These are phyloP conservation scores for Sporothrix pallida DNA, from an alignment of 2,329 filamentous ascomycete genomes.

Conservation along the genomic window DNA sequence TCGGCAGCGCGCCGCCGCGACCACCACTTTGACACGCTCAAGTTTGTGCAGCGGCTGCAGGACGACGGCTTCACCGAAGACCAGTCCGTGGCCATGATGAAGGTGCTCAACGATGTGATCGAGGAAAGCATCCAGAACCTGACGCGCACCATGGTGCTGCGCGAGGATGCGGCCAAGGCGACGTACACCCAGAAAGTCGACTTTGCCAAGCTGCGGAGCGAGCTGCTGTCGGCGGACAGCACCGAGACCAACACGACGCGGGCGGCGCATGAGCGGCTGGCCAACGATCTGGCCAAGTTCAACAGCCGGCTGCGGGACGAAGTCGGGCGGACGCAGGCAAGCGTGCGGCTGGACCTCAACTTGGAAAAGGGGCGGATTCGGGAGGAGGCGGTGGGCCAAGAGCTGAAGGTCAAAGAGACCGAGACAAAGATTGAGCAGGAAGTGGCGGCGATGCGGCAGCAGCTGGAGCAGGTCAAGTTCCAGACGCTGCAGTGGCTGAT, in stretches of 20 bases:
- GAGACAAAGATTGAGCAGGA: conserved; percentile 99
- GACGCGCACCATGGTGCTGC: conserved; percentile 95
- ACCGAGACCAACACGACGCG: conserved; percentile 89
- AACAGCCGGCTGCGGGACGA: conserved; percentile 89
- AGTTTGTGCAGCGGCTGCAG: conserved; percentile 90
- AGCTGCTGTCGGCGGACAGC: conserved; percentile 88
- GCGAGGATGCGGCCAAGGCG: conserved; percentile 86
- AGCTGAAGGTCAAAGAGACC: conserved; percentile 98
- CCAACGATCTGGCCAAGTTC: conserved; percentile 93
- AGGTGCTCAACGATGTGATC: conserved; percentile 93
- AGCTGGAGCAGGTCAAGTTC: conserved; percentile 97
- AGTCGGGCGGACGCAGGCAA: conserved; percentile 91
- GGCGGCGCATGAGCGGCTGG: conserved; percentile 86
- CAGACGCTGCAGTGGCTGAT: conserved; percentile 98
- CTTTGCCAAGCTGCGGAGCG: conserved; percentile 94
- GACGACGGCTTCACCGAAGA: conserved; percentile 94
- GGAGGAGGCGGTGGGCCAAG: conserved; percentile 94
- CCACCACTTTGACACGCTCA: conserved; percentile 97
- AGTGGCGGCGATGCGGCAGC: conserved; percentile 85
- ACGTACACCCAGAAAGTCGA: conserved; percentile 91
- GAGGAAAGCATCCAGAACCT: conserved; percentile 98
- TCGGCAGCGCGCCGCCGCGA: conserved; percentile 69
- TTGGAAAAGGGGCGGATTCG: conserved; percentile 95
- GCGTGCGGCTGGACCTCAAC: conserved; percentile 89
- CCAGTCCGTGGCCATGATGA: conserved; percentile 98